These are phyloP conservation scores for Penicillium sp. DNA, from an alignment of 2,329 filamentous ascomycete genomes.

Conservation along the genomic window DNA sequence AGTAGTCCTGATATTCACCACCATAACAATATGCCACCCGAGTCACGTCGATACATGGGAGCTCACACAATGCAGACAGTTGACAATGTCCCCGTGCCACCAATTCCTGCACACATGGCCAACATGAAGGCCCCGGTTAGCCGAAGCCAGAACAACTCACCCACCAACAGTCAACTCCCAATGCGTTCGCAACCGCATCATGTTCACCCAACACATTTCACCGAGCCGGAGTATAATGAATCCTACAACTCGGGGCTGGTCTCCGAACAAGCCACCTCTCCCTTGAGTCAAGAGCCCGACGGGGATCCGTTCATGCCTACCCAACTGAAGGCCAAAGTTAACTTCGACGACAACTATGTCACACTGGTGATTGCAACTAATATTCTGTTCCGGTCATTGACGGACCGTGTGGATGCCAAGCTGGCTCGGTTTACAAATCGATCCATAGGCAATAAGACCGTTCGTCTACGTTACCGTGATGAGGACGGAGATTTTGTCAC, in stretches of 20 bases:
- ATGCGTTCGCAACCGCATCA: slow-evolving; percentile 57
- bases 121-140: slow-evolving; percentile 62
- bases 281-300: slow-evolving; percentile 35
- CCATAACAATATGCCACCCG: slow-evolving; percentile 48
- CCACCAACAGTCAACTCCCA: slow-evolving; percentile 65
- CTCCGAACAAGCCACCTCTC: slow-evolving; percentile 34
- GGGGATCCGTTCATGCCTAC: slow-evolving; percentile 56
- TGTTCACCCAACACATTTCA: slow-evolving; percentile 40
- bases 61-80: slow-evolving; percentile 56
- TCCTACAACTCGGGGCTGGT: slow-evolving; percentile 27
- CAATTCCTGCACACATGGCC: slow-evolving; percentile 70
- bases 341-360: slow-evolving; percentile 86
- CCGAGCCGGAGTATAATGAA: slow-evolving; percentile 41
- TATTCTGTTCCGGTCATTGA: slow-evolving; percentile 89
- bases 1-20: slow-evolving; percentile 93
- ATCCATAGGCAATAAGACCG: slow-evolving; percentile 76
- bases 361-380: slow-evolving; percentile 96
- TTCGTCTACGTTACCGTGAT: slow-evolving; percentile 87
- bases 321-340: slow-evolving; percentile 94
- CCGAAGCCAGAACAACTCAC: slow-evolving; percentile 80
- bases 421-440: slow-evolving; percentile 81
- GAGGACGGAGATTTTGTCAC: slow-evolving; percentile 91
- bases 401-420: slow-evolving; percentile 95
- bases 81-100: slow-evolving; percentile 68
- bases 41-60: slow-evolving; percentile 51